Conservation (phyloP, 2,329 filamentous ascomycete species). For the Colletotrichum tropicicola region DNA sequence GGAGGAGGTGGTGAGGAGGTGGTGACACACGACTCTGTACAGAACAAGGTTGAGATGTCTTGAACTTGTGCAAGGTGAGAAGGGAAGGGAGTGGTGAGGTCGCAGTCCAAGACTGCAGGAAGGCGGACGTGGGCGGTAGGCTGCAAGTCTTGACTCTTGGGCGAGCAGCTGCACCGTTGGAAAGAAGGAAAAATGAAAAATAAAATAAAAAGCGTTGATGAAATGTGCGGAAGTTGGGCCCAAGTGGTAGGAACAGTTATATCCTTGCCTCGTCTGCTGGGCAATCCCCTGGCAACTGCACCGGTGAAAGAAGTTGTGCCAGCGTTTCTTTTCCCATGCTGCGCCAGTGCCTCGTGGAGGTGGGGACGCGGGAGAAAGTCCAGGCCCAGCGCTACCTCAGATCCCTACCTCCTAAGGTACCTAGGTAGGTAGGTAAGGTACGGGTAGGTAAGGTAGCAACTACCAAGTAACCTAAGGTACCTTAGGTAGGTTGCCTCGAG, state of each 20-base stretch:
- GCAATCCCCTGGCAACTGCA: background rate
- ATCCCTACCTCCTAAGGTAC: background rate
- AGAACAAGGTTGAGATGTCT: constrained; percentile 32
- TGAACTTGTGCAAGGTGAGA: constrained; percentile 14
- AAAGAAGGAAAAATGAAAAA: background rate
- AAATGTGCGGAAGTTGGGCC: background rate
- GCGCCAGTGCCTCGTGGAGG: constrained; percentile 20
- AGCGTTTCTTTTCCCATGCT: constrained; percentile 17
- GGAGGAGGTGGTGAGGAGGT: constrained; percentile 14
- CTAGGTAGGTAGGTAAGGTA: background rate
- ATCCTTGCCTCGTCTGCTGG: constrained; percentile 11
- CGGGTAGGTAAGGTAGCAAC: background rate
- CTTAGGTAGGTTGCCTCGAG: too few species aligned
- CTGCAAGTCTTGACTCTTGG: background rate
- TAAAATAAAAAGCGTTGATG: constrained; percentile 4
- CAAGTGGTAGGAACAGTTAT: constrained; percentile 5
- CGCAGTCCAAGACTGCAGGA: background rate
- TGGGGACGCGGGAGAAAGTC: constrained; percentile 15
- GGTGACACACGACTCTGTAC: constrained; percentile 18
- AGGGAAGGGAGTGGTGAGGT: background rate
- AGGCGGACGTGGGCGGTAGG: background rate
- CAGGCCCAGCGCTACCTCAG: background rate
- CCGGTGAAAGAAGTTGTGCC: constrained; percentile 22
- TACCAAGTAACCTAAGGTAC: too few species aligned
- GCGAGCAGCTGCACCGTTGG: constrained; percentile 1